phyloP scores from a whole-genome alignment of 2,329 filamentous ascomycete species.

The Pseudocercospora ulei region DNA sequence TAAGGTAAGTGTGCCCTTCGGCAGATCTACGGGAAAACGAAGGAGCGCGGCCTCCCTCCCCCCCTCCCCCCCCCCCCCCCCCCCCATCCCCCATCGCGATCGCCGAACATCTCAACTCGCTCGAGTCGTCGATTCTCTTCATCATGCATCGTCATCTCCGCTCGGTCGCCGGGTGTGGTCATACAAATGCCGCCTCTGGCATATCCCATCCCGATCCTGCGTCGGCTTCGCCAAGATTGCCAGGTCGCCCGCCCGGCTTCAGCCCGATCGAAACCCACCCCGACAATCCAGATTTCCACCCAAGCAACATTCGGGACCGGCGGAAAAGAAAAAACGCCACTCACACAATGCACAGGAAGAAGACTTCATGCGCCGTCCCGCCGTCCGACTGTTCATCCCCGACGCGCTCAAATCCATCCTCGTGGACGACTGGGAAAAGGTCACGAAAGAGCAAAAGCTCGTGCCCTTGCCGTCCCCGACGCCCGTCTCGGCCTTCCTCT shows the following conservation, averaged over 20 bases:
- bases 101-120: too few relatives aligned
- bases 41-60: too few relatives aligned
- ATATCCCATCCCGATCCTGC: background rate
- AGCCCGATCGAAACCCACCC: constrained; percentile 2
- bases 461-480: constrained; percentile 71
- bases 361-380: constrained; percentile 69
- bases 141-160: too few relatives aligned
- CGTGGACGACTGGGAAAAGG: constrained; percentile 97
- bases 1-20: constrained; percentile 51
- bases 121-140: too few relatives aligned
- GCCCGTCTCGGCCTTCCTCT: constrained; percentile 66
- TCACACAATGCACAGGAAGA: constrained; percentile 61
- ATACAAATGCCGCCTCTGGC: too few relatives aligned
- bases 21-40: too few relatives aligned
- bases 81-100: too few relatives aligned
- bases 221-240: constrained; percentile 5
- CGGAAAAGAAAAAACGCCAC: background rate
- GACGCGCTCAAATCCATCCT: constrained; percentile 85
- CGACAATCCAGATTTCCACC: background rate
- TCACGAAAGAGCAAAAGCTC: constrained; percentile 88
- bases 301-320: background rate
- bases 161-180: too few relatives aligned
- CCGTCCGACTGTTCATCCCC: constrained; percentile 75
- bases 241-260: constrained; percentile 4
- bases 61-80: too few relatives aligned